Evolutionary conservation across 2,329 filamentous ascomycete genomes (phyloP).

Genomic region (Calonectria naviculata): DNA sequence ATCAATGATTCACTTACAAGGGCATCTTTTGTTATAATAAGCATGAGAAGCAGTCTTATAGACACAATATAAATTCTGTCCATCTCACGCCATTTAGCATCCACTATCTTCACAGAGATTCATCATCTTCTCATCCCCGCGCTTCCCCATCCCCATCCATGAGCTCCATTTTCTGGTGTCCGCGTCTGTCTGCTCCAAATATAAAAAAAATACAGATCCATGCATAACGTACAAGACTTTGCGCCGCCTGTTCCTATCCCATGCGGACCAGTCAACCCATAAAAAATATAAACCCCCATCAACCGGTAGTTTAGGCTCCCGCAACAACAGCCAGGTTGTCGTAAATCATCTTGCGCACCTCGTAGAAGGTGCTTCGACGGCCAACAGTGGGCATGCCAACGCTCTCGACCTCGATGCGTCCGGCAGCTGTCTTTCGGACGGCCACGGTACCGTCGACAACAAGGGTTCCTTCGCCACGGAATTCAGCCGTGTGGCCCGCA

Average conservation of each 20-base stretch:
- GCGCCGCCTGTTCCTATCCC: constrained; percentile 8
- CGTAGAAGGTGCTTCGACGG: constrained; percentile 78
- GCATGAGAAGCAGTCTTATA: not conserved
- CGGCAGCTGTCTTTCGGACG: constrained; percentile 88
- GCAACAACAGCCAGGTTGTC: constrained; percentile 92
- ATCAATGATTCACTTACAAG: not conserved
- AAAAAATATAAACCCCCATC: not conserved
- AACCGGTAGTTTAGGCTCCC: constrained; percentile 61
- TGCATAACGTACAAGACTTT: constrained; percentile 17
- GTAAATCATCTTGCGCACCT: constrained; percentile 92
- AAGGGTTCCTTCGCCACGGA: constrained; percentile 91
- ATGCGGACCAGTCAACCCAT: not conserved
- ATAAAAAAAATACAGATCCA: constrained; percentile 10
- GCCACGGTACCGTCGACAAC: constrained; percentile 90
- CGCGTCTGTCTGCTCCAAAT: constrained; percentile 4
- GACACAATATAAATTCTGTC: not conserved
- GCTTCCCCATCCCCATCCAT: constrained; percentile 12
- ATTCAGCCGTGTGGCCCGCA: constrained; percentile 88
- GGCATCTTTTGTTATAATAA: not conserved
- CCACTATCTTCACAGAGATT: not conserved
- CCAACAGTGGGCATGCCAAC: constrained; percentile 60
- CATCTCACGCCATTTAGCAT: not conserved
- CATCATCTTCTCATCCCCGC: not conserved
- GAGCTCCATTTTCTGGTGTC: constrained; percentile 15
- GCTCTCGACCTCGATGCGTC: constrained; percentile 88